Evolutionary conservation across 345 rosid genomes (phyloP), one percentile per base, ranked within the genome.

Genomic region (Noccaea caerulescens): DNA sequence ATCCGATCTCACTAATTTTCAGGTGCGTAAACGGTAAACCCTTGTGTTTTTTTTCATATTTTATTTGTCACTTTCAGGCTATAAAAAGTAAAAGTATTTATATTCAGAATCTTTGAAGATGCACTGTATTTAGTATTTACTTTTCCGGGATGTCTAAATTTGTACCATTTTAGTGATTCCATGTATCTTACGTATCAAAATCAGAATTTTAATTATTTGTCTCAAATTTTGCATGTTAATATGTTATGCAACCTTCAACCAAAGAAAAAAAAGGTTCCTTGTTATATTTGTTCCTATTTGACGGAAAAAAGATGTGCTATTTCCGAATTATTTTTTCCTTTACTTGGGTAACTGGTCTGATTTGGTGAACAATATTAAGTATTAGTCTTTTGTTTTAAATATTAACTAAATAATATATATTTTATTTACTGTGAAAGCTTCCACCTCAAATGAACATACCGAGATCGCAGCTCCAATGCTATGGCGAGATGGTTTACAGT

Each of bases 391-490:
- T 10, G 18, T 16, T 3, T 4, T 6, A 3, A 5, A 12, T 12
- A 8, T 18, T 9, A 18, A 27, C 11, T 20, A 44, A 23, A 50
- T 2, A 38, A 10, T 13, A 8, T n/a, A 20, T 12, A 6, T 42
- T 47, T 59, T 7, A 18, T 3, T 4, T 14, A 14, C 16, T 23
- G 27, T 73, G 51, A 87, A 68, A 93, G 98, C 70, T 91, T 27
- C 92, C 96, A 25, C 84, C 96, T 10, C 62, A 65, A 25, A 79
- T 93, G 84, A 93, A 91, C 82, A 5, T 86, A 30, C 98, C 97
- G 11, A 88, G 88, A 68, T 88, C 98, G 16, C 86, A 83, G 37
- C 94, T 91, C 11, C 98, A 93, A 41, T 81, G 83, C 58, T 83
- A 69, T 10, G 94, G 97, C 2, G 97, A 93, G 69, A 69, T 88